phyloP scores from a whole-genome alignment of 1,139 yeast species.

The Debaryomyces udenii region DNA sequence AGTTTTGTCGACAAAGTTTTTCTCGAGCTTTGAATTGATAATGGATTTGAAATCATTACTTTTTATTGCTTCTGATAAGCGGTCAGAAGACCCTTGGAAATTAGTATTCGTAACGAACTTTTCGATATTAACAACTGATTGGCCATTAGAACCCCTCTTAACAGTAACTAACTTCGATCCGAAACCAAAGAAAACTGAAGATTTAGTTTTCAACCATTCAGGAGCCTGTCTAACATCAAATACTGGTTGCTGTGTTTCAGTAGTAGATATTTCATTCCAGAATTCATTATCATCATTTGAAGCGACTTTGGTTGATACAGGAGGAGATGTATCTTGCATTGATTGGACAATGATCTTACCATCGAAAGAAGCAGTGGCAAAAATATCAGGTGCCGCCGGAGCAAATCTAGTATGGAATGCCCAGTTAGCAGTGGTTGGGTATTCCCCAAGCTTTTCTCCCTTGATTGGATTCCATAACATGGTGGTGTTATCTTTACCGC shows the following conservation, averaged over 20 bases:
- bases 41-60: slow-evolving; percentile 56
- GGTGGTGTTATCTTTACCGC: slow-evolving; percentile 91
- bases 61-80: slow-evolving; percentile 61
- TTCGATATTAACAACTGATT: slow-evolving; percentile 51
- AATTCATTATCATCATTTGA: slow-evolving; percentile 67
- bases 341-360: slow-evolving; percentile 84
- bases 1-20: slow-evolving; percentile 38
- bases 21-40: slow-evolving; percentile 53
- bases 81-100: slow-evolving; percentile 45
- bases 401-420: slow-evolving; percentile 87
- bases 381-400: slow-evolving; percentile 82
- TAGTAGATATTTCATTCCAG: slow-evolving; percentile 78
- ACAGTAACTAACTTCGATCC: slow-evolving; percentile 85
- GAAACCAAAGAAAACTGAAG: slow-evolving; percentile 83
- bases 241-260: slow-evolving; percentile 74
- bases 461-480: slow-evolving; percentile 86
- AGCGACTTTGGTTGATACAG: slow-evolving; percentile 47
- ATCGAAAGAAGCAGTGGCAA: slow-evolving; percentile 93
- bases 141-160: slow-evolving; percentile 40
- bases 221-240: slow-evolving; percentile 82
- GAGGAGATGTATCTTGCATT: slow-evolving; percentile 78
- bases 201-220: slow-evolving; percentile 79
- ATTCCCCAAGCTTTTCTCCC: slow-evolving; percentile 76
- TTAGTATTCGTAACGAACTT: slow-evolving; percentile 47
- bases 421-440: slow-evolving; percentile 94